These are phyloP conservation scores for Abelmoschus esculentus DNA, from an alignment of 345 rosid genomes.

Conservation along the genomic window DNA sequence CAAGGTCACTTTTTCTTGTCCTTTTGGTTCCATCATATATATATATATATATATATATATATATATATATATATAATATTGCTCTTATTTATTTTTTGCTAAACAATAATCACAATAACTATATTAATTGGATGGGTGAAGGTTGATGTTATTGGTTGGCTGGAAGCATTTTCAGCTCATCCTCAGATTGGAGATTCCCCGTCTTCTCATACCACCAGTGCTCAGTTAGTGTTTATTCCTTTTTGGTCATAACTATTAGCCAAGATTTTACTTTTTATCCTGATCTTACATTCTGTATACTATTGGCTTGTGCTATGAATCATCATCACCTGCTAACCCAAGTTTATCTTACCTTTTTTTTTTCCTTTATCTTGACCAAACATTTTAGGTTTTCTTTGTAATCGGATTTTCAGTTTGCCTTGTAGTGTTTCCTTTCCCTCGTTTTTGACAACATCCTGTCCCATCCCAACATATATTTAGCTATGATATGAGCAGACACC, in stretches of 20 bases:
- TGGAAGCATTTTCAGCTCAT: conserved; percentile 84
- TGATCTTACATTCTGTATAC: not conserved
- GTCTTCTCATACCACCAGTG: conserved; percentile 27
- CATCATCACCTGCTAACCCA: not conserved
- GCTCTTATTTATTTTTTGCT: not conserved
- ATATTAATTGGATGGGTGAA: conserved; percentile 8
- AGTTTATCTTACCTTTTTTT: not conserved
- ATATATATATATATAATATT: not conserved
- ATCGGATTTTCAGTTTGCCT: not conserved
- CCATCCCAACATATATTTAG: not conserved
- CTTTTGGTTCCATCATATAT: not conserved
- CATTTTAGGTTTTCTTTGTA: not conserved
- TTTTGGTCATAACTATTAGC: not conserved
- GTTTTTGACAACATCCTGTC: not conserved
- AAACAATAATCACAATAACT: not conserved
- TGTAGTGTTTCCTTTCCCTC: not conserved
- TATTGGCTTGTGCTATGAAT: not conserved
- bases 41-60: not conserved
- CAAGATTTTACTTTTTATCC: not conserved
- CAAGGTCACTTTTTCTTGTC: conserved; percentile 22
- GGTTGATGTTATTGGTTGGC: conserved; percentile 81
- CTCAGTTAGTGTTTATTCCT: conserved; percentile 30
- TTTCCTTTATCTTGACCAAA: not conserved
- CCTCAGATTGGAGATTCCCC: conserved; percentile 76
- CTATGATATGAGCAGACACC: not conserved